Percentiles rank a stretch among this genome's conserved stretches.
Conservation (phyloP, 2,329 filamentous ascomycete species). For the Paraphaeosphaeria sporulosa region DNA sequence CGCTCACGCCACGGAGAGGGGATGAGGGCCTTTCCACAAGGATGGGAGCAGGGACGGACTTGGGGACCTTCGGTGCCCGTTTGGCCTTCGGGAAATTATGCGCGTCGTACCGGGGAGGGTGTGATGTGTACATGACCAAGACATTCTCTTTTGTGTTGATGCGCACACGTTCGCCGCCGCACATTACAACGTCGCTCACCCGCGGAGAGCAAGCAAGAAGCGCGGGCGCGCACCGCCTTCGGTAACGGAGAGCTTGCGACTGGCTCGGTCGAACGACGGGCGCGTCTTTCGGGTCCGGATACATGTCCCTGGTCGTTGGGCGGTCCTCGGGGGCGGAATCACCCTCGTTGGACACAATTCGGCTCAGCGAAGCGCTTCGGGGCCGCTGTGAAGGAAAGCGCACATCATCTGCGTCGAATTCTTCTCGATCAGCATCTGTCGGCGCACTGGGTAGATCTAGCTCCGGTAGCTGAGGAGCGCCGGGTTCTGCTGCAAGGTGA, state of each 20-base stretch:
- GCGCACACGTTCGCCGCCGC: conserved; percentile 51
- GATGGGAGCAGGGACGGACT: conserved; percentile 10
- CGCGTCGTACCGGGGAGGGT: conserved; percentile 55
- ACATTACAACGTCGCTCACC: conserved; percentile 56
- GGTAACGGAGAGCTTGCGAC: conserved; percentile 54
- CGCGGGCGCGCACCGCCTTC: conserved; percentile 56
- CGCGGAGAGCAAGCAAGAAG: conserved; percentile 54
- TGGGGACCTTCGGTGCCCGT: conserved; percentile 19
- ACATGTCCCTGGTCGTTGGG: conserved; percentile 23
- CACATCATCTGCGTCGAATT: conserved; percentile 49
- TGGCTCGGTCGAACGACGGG: conserved; percentile 40
- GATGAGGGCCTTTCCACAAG: conserved; percentile 31
- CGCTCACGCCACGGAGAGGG: conserved; percentile 38
- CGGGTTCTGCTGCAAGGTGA: conserved; percentile 41
- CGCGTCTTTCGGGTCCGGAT: conserved; percentile 42
- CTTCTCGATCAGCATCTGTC: conserved; percentile 44
- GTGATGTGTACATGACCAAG: conserved; percentile 52
- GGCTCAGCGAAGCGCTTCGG: conserved; percentile 22
- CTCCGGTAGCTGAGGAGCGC: conserved; percentile 18
- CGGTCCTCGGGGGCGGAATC: conserved; percentile 28
- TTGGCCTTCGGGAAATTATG: conserved; percentile 46
- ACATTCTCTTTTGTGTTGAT: conserved; percentile 54
- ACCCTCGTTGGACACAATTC: conserved; percentile 27
- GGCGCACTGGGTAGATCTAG: conserved; percentile 19
- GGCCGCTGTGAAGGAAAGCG: conserved; percentile 39